Conservation (phyloP, 2,329 filamentous ascomycete species). For the Daldinia sp. region DNA sequence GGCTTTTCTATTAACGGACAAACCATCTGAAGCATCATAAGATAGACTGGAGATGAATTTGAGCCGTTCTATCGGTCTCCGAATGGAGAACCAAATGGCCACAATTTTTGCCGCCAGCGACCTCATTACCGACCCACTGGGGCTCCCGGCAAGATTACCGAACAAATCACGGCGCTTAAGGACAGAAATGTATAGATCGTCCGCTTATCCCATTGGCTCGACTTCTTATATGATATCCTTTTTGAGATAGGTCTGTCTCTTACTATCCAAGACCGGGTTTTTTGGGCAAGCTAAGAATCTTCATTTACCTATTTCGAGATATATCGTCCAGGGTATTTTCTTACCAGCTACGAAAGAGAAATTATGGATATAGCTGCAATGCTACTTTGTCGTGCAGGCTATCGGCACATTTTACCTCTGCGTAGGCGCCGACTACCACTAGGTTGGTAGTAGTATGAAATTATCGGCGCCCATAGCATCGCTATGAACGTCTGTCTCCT, state of each 20-base stretch:
- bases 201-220: constrained; percentile 29
- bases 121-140: constrained; percentile 40
- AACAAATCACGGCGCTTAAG: constrained; percentile 45
- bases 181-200: constrained; percentile 12
- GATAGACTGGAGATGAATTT: constrained; percentile 8
- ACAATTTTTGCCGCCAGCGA: constrained; percentile 44
- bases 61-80: constrained; percentile 13
- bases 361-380: constrained; percentile 29
- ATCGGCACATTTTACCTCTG: constrained; percentile 8
- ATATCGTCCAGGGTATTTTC: constrained; percentile 27
- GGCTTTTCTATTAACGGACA: background rate
- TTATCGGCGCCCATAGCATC: constrained; percentile 19
- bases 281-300: constrained; percentile 15
- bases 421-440: constrained; percentile 36
- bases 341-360: constrained; percentile 31
- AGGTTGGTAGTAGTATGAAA: constrained; percentile 14
- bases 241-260: constrained; percentile 18
- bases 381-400: constrained; percentile 23
- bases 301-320: constrained; percentile 9
- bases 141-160: constrained; percentile 37
- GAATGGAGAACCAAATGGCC: constrained; percentile 30
- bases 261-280: constrained; percentile 16
- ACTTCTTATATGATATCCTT: constrained; percentile 25
- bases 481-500: background rate
- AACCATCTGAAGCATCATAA: background rate